A percentile compares a stretch with the other conserved stretches of the same genome.
Conservation (phyloP, 2,329 filamentous ascomycete genomes). For the Aspergillus flavus region DNA sequence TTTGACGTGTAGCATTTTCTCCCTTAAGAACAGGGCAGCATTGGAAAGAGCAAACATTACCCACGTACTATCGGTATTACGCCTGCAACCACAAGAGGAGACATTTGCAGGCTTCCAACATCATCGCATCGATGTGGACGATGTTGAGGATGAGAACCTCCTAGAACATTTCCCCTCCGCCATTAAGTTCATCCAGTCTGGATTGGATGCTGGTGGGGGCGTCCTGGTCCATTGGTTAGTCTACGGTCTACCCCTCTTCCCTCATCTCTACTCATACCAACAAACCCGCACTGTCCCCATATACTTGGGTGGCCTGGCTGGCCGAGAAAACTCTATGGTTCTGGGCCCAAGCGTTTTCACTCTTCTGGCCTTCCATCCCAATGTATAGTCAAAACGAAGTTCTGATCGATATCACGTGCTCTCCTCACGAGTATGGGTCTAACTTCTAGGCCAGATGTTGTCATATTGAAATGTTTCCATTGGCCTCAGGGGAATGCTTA, state of each 20-base stretch:
- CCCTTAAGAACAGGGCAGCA: slow-evolving; percentile 70
- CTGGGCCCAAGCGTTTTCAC: background rate
- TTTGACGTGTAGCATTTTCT: slow-evolving; percentile 68
- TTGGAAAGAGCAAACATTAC: slow-evolving; percentile 77
- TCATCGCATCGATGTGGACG: slow-evolving; percentile 81
- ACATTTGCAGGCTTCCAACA: slow-evolving; percentile 69
- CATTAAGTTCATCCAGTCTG: slow-evolving; percentile 80
- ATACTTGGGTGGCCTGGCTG: background rate
- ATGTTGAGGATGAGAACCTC: slow-evolving; percentile 86
- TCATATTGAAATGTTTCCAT: background rate
- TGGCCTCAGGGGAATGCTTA: background rate
- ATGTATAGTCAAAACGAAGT: background rate
- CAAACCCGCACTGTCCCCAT: background rate
- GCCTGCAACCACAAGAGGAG: slow-evolving; percentile 59
- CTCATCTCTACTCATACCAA: background rate
- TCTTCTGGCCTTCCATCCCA: background rate
- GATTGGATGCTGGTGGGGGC: slow-evolving; percentile 61
- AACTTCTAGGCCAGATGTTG: background rate
- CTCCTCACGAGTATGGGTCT: background rate
- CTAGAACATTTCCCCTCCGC: slow-evolving; percentile 76
- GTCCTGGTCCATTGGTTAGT: slow-evolving; percentile 74
- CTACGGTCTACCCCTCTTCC: slow-evolving; percentile 40
- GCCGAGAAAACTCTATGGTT: background rate
- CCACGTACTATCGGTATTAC: slow-evolving; percentile 83
- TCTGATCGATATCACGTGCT: background rate